Conservation (phyloP, 305 asterid species). For the Fraxinus platypoda region DNA sequence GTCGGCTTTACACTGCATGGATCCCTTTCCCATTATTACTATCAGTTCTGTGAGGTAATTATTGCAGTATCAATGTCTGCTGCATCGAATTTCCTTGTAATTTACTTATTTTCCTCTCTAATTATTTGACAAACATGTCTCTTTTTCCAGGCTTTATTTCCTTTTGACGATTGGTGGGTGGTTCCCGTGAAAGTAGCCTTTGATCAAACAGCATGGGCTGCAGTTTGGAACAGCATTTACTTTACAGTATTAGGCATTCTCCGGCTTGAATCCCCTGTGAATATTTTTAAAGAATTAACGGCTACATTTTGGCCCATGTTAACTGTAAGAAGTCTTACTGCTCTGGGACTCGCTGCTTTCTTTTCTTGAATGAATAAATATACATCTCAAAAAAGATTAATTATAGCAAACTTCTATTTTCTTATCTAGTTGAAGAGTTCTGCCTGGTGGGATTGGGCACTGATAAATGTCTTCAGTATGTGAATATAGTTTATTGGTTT, state of each 20-base stretch:
- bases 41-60: slow-evolving; percentile 81
- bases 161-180: slow-evolving; percentile 94
- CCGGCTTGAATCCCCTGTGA: slow-evolving; percentile 76
- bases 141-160: slow-evolving; percentile 70
- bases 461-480: neutral
- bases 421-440: neutral
- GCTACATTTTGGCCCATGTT: slow-evolving; percentile 87
- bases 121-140: neutral
- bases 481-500: neutral
- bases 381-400: neutral
- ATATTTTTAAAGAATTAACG: slow-evolving; percentile 59
- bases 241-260: slow-evolving; percentile 63
- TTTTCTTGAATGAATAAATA: neutral
- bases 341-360: neutral
- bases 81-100: neutral
- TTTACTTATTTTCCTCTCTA: neutral
- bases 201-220: slow-evolving; percentile 91
- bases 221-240: slow-evolving; percentile 90
- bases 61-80: neutral
- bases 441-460: neutral
- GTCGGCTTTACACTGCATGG: slow-evolving; percentile 83
- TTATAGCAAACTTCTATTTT: neutral
- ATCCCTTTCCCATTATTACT: slow-evolving; percentile 82
- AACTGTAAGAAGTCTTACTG: slow-evolving; percentile 58
- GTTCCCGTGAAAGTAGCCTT: slow-evolving; percentile 82